Conservation (phyloP, 2,329 filamentous ascomycete genomes). For the Fusarium anthophilum region DNA sequence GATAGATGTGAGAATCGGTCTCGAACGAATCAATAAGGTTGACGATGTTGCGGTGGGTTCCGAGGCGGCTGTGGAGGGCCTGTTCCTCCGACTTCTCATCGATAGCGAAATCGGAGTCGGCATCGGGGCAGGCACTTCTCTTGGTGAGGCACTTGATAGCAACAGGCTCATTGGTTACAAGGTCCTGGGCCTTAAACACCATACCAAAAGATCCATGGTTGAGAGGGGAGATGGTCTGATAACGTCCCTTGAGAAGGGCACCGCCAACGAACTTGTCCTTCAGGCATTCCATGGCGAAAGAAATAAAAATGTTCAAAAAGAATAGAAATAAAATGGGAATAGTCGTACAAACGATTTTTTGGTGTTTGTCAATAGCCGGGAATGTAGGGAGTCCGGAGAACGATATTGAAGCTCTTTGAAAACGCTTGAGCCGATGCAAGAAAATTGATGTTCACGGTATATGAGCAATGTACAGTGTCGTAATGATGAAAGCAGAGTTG, state of each 20-base stretch:
- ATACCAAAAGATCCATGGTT: constrained; percentile 99
- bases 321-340: constrained; percentile 34
- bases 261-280: constrained; percentile 82
- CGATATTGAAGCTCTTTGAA: constrained; percentile 23
- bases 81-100: constrained; percentile 87
- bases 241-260: constrained; percentile 86
- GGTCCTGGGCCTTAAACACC: constrained; percentile 93
- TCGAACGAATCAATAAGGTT: constrained; percentile 92
- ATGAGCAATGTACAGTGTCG: constrained; percentile 49
- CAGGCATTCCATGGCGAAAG: constrained; percentile 78
- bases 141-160: constrained; percentile 98
- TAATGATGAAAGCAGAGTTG: constrained; percentile 38
- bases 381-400: constrained; percentile 15
- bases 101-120: constrained; percentile 71
- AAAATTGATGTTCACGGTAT: constrained; percentile 33
- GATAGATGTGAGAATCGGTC: constrained; percentile 87
- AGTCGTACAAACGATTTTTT: constrained; percentile 46
- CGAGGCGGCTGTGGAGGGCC: constrained; percentile 81
- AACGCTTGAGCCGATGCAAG: constrained; percentile 29
- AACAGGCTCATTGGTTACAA: constrained; percentile 78
- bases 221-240: constrained; percentile 89
- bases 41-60: constrained; percentile 88
- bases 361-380: constrained; percentile 31
- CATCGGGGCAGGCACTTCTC: constrained; percentile 69
- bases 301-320: constrained; percentile 24